A percentile compares a stretch with the other conserved stretches of the same genome.
phyloP scores from a whole-genome alignment of 2,329 filamentous ascomycete species.

The Calonectria hongkongensis region DNA sequence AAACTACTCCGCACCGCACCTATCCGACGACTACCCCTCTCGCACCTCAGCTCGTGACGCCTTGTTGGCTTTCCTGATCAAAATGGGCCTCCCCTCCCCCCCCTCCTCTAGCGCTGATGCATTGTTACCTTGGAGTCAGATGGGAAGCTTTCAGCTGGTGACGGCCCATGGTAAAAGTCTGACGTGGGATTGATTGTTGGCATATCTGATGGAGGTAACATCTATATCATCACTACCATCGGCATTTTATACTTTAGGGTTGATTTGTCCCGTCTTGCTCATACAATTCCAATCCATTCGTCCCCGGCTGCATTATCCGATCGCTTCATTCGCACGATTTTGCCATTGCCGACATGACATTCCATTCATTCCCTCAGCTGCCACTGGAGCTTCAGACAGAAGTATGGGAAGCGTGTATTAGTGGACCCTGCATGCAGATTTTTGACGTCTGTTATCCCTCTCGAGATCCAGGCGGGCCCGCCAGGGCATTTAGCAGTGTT shows the following conservation, averaged over 20 bases:
- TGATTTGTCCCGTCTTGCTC: slow-evolving; percentile 20
- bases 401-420: slow-evolving; percentile 48
- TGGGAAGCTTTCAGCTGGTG: slow-evolving; percentile 16
- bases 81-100: slow-evolving; percentile 2
- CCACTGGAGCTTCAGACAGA: slow-evolving; percentile 52
- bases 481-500: slow-evolving; percentile 40
- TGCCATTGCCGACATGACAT: slow-evolving; percentile 44
- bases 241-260: neutral
- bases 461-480: slow-evolving; percentile 40
- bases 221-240: slow-evolving; percentile 1
- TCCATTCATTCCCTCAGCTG: slow-evolving; percentile 46
- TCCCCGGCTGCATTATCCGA: neutral
- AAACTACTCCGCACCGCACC: slow-evolving; percentile 34
- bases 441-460: slow-evolving; percentile 56
- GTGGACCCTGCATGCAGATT: slow-evolving; percentile 53
- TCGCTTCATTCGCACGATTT: neutral
- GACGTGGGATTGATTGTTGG: slow-evolving; percentile 32
- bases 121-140: slow-evolving; percentile 2
- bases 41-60: slow-evolving; percentile 16
- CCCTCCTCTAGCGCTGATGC: slow-evolving; percentile 27
- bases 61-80: slow-evolving; percentile 18
- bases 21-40: neutral
- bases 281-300: neutral
- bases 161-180: slow-evolving; percentile 21
- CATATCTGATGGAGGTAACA: slow-evolving; percentile 17